Conservation (phyloP, 139 green algal species). For the Zygnema circumcarinatum region DNA sequence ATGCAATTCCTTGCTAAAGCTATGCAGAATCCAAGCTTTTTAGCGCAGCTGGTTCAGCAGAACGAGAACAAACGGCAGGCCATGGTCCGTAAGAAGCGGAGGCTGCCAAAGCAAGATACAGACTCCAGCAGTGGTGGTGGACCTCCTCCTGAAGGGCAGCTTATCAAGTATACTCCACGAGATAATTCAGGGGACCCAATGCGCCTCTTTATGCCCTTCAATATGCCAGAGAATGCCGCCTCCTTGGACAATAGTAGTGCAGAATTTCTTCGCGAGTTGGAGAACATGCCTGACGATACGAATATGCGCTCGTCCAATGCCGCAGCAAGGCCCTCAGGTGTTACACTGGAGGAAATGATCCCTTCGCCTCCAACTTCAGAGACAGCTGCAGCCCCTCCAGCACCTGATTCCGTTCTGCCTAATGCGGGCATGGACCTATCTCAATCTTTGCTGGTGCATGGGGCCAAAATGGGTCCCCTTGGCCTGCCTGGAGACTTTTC, state of each 20-base stretch:
- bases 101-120: constrained; percentile 44
- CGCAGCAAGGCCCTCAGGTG: background rate
- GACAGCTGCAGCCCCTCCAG: background rate
- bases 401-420: background rate
- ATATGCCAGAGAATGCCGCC: background rate
- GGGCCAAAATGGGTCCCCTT: constrained; percentile 32
- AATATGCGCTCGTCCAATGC: background rate
- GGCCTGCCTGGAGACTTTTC: background rate
- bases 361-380: background rate
- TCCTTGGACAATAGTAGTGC: background rate
- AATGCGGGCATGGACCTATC: constrained; percentile 39
- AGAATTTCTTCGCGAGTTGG: background rate
- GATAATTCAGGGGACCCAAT: background rate
- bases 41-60: constrained; percentile 42
- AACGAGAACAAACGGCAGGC: constrained; percentile 17
- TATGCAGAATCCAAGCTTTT: constrained; percentile 50
- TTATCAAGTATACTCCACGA: background rate
- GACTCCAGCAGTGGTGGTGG: background rate
- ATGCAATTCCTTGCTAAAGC: constrained; percentile 59
- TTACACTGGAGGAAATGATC: background rate
- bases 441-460: constrained; percentile 41
- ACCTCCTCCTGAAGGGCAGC: constrained; percentile 15
- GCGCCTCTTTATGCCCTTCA: background rate
- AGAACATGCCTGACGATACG: background rate
- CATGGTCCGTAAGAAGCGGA: constrained; percentile 45